A percentile compares a stretch with the other conserved stretches of the same genome.
These are phyloP conservation scores for Umbelopsis ramanniana DNA, from an alignment of 192 early-diverging fungal species.

Conservation along the genomic window DNA sequence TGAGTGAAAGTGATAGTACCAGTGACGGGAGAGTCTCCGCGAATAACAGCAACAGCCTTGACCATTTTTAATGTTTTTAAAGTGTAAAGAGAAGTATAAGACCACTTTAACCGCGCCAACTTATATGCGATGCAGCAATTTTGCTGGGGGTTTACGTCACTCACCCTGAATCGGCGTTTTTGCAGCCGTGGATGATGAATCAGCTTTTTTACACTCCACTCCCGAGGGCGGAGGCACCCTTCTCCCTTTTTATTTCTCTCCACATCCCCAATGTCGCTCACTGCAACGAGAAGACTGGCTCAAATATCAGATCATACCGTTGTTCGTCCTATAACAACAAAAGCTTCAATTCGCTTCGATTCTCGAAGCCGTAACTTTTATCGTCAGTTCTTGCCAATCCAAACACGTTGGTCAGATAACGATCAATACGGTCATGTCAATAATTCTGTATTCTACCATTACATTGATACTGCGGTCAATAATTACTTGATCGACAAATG, in stretches of 20 bases:
- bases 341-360: not conserved
- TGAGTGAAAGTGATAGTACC: slow-evolving; percentile 79
- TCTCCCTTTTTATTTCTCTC: not conserved
- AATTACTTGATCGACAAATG: slow-evolving; percentile 55
- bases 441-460: slow-evolving; percentile 60
- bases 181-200: slow-evolving; percentile 7
- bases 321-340: not conserved
- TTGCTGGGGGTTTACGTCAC: slow-evolving; percentile 20
- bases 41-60: slow-evolving; percentile 84
- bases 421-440: slow-evolving; percentile 68
- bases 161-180: not conserved
- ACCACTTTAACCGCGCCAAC: slow-evolving; percentile 11
- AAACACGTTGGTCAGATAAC: slow-evolving; percentile 57
- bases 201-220: not conserved
- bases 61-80: slow-evolving; percentile 61
- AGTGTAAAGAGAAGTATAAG: slow-evolving; percentile 34
- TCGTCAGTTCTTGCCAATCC: slow-evolving; percentile 1
- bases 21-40: slow-evolving; percentile 64
- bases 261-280: not conserved
- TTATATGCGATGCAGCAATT: not conserved
- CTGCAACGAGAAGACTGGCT: slow-evolving; percentile 4
- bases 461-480: slow-evolving; percentile 63
- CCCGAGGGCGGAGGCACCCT: not conserved
- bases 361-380: not conserved
- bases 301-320: slow-evolving; percentile 8